phyloP scores from a whole-genome alignment of 441 rosid genomes.

The Corymbia citriodora region DNA sequence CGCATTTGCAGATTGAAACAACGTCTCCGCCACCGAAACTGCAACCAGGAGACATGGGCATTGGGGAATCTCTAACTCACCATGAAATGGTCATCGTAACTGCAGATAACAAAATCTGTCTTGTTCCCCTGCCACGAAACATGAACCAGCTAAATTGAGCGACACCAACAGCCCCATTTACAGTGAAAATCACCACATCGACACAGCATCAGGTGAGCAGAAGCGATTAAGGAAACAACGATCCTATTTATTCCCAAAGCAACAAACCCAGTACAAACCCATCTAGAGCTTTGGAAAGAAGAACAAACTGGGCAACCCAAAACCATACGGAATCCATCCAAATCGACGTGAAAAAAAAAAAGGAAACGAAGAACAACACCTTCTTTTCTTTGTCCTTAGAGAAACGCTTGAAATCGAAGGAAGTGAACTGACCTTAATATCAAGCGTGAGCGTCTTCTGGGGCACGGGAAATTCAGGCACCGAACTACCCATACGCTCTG shows the following conservation, averaged over 20 bases:
- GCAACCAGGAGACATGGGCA: not conserved
- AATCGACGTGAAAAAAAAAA: not conserved
- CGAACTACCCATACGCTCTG: conserved; percentile 22
- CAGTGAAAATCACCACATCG: not conserved
- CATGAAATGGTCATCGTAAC: conserved; percentile 72
- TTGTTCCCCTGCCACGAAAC: conserved; percentile 55
- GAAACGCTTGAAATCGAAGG: not conserved
- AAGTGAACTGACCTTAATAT: conserved; percentile 32
- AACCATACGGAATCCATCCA: not conserved
- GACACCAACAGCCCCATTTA: not conserved
- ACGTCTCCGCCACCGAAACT: not conserved
- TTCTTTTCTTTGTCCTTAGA: not conserved
- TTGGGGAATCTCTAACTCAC: conserved; percentile 36
- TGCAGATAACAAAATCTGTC: conserved; percentile 64
- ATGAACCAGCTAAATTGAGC: not conserved
- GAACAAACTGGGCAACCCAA: not conserved
- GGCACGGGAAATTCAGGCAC: conserved; percentile 45
- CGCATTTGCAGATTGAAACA: not conserved
- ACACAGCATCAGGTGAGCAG: not conserved
- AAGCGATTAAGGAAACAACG: not conserved
- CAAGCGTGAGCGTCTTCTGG: conserved; percentile 29
- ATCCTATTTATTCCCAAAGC: not conserved
- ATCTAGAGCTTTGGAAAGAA: not conserved
- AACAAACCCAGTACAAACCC: not conserved
- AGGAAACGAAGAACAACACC: not conserved